Percentiles rank a stretch among this genome's conserved stretches.
These are phyloP conservation scores for Cladosporium colombiae DNA, from an alignment of 2,329 filamentous ascomycete species.

Conservation along the genomic window DNA sequence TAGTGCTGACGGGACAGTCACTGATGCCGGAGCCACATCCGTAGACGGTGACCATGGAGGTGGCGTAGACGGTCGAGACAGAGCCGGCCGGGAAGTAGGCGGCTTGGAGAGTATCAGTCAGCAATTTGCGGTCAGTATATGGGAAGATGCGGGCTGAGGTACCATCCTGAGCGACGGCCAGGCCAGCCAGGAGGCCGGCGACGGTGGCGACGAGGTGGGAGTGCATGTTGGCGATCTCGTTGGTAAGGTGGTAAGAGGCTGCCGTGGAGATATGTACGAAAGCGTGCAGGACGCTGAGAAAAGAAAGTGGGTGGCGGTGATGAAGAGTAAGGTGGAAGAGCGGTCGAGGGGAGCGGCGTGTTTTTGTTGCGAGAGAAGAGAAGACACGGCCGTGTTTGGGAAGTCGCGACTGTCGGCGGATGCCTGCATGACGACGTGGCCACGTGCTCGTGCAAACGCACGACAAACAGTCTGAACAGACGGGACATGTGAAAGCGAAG, in stretches of 20 bases:
- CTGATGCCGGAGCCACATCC: conserved; percentile 43
- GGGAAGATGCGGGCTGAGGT: background rate
- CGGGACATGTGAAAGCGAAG: background rate
- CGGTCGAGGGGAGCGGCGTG: background rate
- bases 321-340: conserved; percentile 13
- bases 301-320: background rate
- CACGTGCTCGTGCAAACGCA: conserved; percentile 4
- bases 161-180: background rate
- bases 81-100: conserved; percentile 35
- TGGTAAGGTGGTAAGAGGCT: background rate
- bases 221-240: conserved; percentile 4
- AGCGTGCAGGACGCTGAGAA: conserved; percentile 7
- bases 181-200: conserved; percentile 3
- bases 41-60: conserved; percentile 46
- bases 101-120: conserved; percentile 1
- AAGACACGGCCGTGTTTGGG: background rate
- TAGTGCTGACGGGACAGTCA: conserved; percentile 45
- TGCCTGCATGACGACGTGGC: conserved; percentile 4
- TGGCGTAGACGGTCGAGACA: conserved; percentile 46
- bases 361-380: background rate
- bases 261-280: background rate
- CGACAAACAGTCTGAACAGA: too few relatives aligned
- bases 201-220: background rate
- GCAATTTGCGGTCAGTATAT: background rate
- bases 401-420: conserved; percentile 10